Conservation (phyloP, 306 rosid species). For the Begonia masoniana region DNA sequence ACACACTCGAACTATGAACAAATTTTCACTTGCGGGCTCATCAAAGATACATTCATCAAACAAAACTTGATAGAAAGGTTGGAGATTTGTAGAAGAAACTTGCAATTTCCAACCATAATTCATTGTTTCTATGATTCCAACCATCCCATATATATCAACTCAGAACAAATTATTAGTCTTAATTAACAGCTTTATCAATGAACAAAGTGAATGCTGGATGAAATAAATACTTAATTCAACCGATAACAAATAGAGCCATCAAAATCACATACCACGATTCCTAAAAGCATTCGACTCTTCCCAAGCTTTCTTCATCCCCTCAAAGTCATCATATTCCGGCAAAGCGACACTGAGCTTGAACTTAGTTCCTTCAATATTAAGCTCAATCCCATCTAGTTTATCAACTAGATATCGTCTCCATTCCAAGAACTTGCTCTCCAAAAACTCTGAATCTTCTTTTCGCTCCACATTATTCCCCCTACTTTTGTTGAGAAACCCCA, state of each 20-base stretch:
- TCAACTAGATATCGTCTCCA: constrained; percentile 50
- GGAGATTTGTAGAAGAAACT: too few species aligned
- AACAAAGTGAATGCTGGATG: too few species aligned
- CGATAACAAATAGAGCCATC: not conserved
- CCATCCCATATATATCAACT: too few species aligned
- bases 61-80: too few species aligned
- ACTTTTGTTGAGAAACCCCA: constrained; percentile 20
- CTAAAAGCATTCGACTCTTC: constrained; percentile 48
- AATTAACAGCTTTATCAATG: too few species aligned
- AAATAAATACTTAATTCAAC: too few species aligned
- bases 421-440: constrained; percentile 32
- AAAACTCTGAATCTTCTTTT: constrained; percentile 15
- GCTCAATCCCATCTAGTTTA: constrained; percentile 60
- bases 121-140: too few species aligned
- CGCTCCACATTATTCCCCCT: constrained; percentile 8
- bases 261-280: constrained; percentile 31
- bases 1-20: not conserved
- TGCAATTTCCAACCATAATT: too few species aligned
- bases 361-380: constrained; percentile 66
- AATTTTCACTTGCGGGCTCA: not conserved
- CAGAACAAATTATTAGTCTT: too few species aligned
- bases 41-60: not conserved
- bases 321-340: constrained; percentile 51
- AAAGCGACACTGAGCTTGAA: constrained; percentile 37
- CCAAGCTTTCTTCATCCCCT: constrained; percentile 50